Base-by-base conservation (phyloP, 306 rosid genomes). In the Cicer bijugum region DNA sequence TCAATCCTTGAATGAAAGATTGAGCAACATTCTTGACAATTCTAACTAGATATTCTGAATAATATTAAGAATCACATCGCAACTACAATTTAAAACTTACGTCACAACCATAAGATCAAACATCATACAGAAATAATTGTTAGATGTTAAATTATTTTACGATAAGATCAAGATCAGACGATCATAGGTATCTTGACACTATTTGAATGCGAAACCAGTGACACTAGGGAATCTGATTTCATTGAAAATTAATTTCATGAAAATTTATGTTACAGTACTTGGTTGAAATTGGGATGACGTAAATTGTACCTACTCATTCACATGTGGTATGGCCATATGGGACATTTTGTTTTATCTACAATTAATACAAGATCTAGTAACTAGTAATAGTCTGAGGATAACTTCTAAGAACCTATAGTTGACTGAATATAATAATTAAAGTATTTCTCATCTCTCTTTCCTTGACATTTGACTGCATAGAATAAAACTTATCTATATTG, bases 361-460 rank as follows among this genome's bases (percentile, higher is more conserved):
- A 5, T 19, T 58, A 19, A 28, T 53, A 20, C 16, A 67, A 17
- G 51, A 52, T 73, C n/a, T 60, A 73, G 62, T 20, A 56, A 58
- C n/a, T 60, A 73, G 62, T 20, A 56, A 58, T 58, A 58, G 72
- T 59, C 2, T 69, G 55, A 74, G 48, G 66, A 48, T 15, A 51
- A 69, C 61, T 55, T 39, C 43, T 53, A 20, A 58, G 62, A 71
- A 52, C 62, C 62, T 47, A 56, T 69, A 45, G 52, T 70, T 39
- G 11, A 48, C 75, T 48, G 46, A 48, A 68, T 73, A 50, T 39
- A 23, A 51, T 72, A 2, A 23, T 23, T 23, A 23, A 23, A 23
- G 4, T 23, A 23, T 23, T 23, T 23, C 33, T 23, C 33, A 23
- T 23, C 33, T 23, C 33, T 23, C 33, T 23, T 23, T 23, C 4